Conservation (phyloP, 345 rosid genomes). For the Odontarrhena argentea region DNA sequence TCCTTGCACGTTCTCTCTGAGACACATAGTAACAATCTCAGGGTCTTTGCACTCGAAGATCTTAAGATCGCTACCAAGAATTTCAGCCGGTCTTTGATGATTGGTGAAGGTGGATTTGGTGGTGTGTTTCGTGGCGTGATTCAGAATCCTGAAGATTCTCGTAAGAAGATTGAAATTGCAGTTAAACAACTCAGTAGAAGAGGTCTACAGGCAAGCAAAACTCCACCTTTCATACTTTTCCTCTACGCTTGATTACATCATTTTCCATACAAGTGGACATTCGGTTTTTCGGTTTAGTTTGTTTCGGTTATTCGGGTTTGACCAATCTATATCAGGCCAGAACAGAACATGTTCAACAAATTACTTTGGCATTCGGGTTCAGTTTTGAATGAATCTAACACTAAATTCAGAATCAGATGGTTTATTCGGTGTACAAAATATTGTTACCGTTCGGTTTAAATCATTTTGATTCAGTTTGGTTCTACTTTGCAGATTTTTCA, state of each 20-base stretch:
- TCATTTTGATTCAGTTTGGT: neutral
- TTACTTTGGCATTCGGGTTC: no score
- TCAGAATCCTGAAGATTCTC: conserved; percentile 57
- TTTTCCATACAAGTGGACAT: neutral
- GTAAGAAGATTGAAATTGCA: conserved; percentile 80
- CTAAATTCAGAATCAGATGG: no score
- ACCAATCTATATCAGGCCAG: no score
- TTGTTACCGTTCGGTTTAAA: no score
- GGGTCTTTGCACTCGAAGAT: conserved; percentile 68
- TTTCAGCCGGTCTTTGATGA: conserved; percentile 86
- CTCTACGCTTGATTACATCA: neutral
- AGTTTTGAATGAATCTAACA: no score
- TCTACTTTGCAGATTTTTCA: neutral
- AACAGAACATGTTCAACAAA: no score
- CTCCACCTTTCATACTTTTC: neutral
- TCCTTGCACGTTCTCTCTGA: conserved; percentile 69
- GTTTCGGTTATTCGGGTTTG: neutral
- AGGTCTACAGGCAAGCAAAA: conserved; percentile 73
- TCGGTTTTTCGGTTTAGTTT: neutral
- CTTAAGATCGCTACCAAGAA: conserved; percentile 84
- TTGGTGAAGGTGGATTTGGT: conserved; percentile 97
- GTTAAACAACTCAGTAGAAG: conserved; percentile 89
- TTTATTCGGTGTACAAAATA: no score
- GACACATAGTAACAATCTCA: conserved; percentile 67
- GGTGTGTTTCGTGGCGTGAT: conserved; percentile 76